phyloP scores from a whole-genome alignment of 2,329 filamentous ascomycete genomes.

The Neofusicoccum umdonicola region DNA sequence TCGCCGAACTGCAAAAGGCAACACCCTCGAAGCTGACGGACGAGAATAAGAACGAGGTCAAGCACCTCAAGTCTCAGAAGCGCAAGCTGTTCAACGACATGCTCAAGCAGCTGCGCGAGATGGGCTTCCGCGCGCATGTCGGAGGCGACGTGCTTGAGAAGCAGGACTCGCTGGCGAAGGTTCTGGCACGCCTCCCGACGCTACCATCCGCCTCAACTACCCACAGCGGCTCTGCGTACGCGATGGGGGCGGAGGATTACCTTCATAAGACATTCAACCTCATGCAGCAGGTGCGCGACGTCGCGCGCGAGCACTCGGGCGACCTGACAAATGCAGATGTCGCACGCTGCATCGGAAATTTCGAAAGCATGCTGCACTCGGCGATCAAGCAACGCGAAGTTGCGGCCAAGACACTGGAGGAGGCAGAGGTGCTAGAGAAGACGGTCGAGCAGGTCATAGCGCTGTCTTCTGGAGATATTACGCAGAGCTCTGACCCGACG shows the following conservation, averaged over 20 bases:
- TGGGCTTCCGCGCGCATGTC: slow-evolving; percentile 86
- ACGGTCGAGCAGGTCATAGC: slow-evolving; percentile 34
- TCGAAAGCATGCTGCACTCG: slow-evolving; percentile 81
- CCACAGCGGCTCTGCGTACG: background rate
- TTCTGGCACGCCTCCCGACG: slow-evolving; percentile 59
- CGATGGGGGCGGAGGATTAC: slow-evolving; percentile 61
- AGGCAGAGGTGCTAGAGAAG: slow-evolving; percentile 41
- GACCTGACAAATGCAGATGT: slow-evolving; percentile 82
- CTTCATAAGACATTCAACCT: slow-evolving; percentile 78
- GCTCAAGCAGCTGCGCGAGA: slow-evolving; percentile 75
- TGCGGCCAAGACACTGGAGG: slow-evolving; percentile 43
- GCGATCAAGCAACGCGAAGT: slow-evolving; percentile 58
- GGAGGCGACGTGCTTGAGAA: slow-evolving; percentile 68
- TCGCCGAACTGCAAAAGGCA: slow-evolving; percentile 73
- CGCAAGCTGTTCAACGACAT: slow-evolving; percentile 87
- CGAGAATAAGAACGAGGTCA: slow-evolving; percentile 79
- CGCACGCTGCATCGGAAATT: slow-evolving; percentile 71
- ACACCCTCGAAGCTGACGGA: slow-evolving; percentile 80
- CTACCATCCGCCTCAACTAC: slow-evolving; percentile 32
- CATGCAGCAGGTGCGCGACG: slow-evolving; percentile 64
- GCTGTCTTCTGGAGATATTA: slow-evolving; percentile 25
- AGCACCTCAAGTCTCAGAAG: slow-evolving; percentile 88
- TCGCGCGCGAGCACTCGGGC: slow-evolving; percentile 71
- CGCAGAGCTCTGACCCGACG: slow-evolving; percentile 20
- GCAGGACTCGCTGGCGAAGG: slow-evolving; percentile 67